Conservation (phyloP, 805 yeast species). For the Starmera quercuum region DNA sequence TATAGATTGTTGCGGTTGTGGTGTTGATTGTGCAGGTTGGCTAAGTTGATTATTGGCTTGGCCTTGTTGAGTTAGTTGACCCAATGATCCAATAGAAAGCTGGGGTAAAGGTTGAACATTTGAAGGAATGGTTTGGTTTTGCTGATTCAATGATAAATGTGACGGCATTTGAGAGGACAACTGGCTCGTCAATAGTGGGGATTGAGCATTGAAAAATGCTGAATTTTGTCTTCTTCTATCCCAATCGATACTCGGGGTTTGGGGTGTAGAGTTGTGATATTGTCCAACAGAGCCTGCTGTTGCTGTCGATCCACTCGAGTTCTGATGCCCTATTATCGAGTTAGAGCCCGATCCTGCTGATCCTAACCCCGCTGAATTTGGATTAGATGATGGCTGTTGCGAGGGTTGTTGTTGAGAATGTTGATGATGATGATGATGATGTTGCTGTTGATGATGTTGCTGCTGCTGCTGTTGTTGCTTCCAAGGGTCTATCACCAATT, state of each 20-base stretch:
- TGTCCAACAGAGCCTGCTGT: constrained; percentile 7
- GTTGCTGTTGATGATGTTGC: constrained; percentile 9
- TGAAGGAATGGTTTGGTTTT: constrained; percentile 2
- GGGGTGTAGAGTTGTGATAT: constrained; percentile 25
- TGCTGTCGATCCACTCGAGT: not conserved
- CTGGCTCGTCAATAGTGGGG: constrained; percentile 17
- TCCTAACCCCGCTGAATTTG: constrained; percentile 1
- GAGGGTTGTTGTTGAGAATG: constrained; percentile 15
- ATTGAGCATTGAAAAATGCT: constrained; percentile 36
- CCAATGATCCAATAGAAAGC: constrained; percentile 1
- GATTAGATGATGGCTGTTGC: constrained; percentile 2
- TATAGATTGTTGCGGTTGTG: constrained; percentile 4
- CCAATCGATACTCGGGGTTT: constrained; percentile 36
- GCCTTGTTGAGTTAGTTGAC: constrained; percentile 14
- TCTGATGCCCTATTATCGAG: not conserved
- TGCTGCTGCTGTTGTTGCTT: constrained; percentile 8
- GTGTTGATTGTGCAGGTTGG: constrained; percentile 3
- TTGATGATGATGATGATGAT: constrained; percentile 7
- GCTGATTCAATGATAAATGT: constrained; percentile 12
- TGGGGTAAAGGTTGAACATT: constrained; percentile 5
- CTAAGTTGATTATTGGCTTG: constrained; percentile 8
- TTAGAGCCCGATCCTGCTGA: constrained; percentile 5
- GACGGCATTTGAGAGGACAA: constrained; percentile 17
- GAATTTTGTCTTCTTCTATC: constrained; percentile 48
- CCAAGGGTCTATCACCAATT: constrained; percentile 38